phyloP scores from a whole-genome alignment of 306 rosid species.

The Rosa persica region DNA sequence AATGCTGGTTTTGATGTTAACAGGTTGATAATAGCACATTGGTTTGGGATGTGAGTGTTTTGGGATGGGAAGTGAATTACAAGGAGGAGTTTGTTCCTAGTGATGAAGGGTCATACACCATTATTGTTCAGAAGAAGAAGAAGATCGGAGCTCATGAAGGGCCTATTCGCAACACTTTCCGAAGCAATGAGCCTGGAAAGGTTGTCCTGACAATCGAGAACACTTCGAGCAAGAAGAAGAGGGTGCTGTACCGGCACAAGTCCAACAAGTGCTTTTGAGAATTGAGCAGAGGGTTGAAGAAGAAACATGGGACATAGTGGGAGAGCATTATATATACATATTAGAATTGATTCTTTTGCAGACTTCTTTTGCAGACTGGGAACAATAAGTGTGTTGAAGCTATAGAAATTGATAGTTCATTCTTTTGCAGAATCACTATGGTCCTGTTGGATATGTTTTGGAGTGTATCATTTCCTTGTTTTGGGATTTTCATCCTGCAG shows the following conservation, averaged over 20 bases:
- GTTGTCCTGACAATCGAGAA: conserved; percentile 39
- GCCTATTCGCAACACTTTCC: conserved; percentile 39
- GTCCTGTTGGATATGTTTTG: conserved; percentile 21
- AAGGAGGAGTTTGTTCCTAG: conserved; percentile 42
- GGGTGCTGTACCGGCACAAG: conserved; percentile 41
- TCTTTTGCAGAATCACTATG: conserved; percentile 31
- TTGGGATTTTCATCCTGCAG: not conserved
- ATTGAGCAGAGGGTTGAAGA: not conserved
- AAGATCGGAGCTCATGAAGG: conserved; percentile 36
- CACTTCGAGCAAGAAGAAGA: conserved; percentile 41
- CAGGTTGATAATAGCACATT: conserved; percentile 23
- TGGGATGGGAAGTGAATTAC: conserved; percentile 51
- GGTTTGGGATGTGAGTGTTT: conserved; percentile 39
- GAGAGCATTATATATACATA: not conserved
- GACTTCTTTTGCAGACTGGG: conserved; percentile 20
- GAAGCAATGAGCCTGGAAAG: conserved; percentile 43
- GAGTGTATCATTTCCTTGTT: conserved; percentile 7
- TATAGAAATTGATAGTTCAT: conserved; percentile 21
- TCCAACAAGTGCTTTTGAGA: conserved; percentile 35
- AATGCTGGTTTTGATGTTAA: not conserved
- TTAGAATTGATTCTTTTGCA: conserved; percentile 17
- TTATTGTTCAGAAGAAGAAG: conserved; percentile 47
- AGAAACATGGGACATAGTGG: not conserved
- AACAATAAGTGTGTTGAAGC: conserved; percentile 10
- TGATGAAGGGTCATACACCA: conserved; percentile 45